A percentile compares a stretch with the other conserved stretches of the same genome.
These are phyloP conservation scores for Dichotomopilus funicola DNA, from an alignment of 2,329 filamentous ascomycete genomes.

Conservation along the genomic window DNA sequence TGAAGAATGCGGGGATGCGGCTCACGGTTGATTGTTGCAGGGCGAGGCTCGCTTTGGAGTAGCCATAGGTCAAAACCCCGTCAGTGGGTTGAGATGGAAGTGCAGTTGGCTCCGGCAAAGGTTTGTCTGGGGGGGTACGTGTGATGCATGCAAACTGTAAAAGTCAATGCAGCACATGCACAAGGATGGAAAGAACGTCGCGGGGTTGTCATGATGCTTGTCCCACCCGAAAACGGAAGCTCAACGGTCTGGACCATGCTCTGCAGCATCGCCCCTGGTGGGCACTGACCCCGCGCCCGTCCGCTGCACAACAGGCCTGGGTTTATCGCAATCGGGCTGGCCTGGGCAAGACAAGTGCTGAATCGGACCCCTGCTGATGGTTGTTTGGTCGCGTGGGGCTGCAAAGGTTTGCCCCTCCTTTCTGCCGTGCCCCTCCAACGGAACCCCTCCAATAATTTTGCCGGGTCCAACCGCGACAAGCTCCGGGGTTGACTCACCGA, in stretches of 20 bases:
- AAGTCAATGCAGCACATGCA: background rate
- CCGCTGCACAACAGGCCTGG: no score
- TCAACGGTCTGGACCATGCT: slow-evolving; percentile 1
- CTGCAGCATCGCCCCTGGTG: background rate
- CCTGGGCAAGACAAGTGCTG: no score
- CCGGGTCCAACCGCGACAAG: background rate
- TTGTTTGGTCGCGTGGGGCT: background rate
- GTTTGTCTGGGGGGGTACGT: no score
- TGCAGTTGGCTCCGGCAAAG: no score
- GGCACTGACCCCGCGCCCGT: background rate
- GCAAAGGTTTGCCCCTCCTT: background rate
- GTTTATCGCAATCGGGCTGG: no score
- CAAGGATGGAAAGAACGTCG: background rate
- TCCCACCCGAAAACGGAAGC: background rate
- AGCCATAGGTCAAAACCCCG: no score
- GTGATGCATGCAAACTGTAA: background rate
- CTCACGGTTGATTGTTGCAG: no score
- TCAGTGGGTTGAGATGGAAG: no score
- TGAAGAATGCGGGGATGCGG: no score
- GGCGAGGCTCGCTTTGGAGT: no score
- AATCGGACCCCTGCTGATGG: slow-evolving; percentile 2
- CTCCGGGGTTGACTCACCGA: slow-evolving; percentile 9
- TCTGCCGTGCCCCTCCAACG: slow-evolving; percentile 12
- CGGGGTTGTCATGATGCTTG: background rate
- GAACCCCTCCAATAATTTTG: slow-evolving; percentile 8